Conservation (phyloP, 2,329 filamentous ascomycete genomes). For the Penicillium sp. region DNA sequence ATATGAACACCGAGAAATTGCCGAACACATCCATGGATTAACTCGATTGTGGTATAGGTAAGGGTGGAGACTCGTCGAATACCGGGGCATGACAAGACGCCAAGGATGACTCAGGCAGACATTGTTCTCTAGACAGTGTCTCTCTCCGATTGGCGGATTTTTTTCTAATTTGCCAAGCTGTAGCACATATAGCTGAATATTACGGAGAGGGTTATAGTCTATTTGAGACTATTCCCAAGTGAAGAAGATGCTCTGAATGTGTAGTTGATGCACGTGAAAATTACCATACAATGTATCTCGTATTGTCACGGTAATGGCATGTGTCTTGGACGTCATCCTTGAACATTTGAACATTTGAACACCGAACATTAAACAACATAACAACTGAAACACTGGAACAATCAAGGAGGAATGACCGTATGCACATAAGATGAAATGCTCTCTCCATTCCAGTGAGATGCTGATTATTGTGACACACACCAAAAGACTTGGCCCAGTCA, state of each 20-base stretch:
- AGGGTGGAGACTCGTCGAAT: slow-evolving; percentile 22
- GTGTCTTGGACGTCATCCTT: slow-evolving; percentile 24
- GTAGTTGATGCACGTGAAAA: slow-evolving; percentile 23
- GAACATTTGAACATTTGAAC: slow-evolving; percentile 5
- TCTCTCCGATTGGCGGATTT: neutral
- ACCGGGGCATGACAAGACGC: slow-evolving; percentile 26
- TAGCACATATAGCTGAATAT: neutral
- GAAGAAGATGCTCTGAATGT: neutral
- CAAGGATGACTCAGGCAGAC: slow-evolving; percentile 21
- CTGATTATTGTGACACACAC: slow-evolving; percentile 7
- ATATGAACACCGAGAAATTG: neutral
- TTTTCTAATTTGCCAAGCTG: neutral
- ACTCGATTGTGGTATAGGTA: too few relatives aligned
- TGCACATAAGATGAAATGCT: too few relatives aligned
- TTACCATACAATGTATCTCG: slow-evolving; percentile 6
- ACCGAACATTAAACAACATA: neutral
- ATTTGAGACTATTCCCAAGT: neutral
- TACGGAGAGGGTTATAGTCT: neutral
- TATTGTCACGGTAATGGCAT: slow-evolving; percentile 18
- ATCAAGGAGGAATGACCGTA: neutral
- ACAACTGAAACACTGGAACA: neutral
- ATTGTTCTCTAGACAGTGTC: neutral
- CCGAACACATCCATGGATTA: neutral
- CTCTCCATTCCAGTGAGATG: slow-evolving; percentile 7
- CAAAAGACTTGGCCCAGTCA: neutral